Percentiles rank a stretch among this genome's conserved stretches.
phyloP scores from a whole-genome alignment of 768 basidiomycete species.

The Boletus rubroflammeus region DNA sequence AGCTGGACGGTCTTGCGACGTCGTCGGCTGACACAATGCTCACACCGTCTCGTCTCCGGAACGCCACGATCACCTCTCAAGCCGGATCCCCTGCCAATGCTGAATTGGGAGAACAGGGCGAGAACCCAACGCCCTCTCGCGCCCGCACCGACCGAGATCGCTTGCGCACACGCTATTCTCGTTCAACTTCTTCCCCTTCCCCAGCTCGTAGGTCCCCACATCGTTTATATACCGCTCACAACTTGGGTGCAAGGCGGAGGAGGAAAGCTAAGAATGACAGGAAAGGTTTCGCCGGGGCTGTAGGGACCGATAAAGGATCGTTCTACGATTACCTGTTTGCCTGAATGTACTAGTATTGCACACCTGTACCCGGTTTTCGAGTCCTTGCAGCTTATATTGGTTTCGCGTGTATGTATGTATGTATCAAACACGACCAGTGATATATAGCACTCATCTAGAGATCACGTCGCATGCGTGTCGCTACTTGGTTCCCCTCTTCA shows the following conservation, averaged over 20 bases:
- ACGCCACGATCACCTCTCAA: not conserved
- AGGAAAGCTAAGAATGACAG: conserved; percentile 17
- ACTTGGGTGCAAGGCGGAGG: conserved; percentile 7
- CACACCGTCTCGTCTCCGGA: conserved; percentile 1
- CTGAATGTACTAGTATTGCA: conserved; percentile 15
- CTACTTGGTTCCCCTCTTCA: conserved; percentile 17
- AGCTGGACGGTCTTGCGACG: conserved; percentile 16
- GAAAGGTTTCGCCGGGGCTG: conserved; percentile 14
- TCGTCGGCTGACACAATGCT: not conserved
- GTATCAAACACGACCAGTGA: not conserved
- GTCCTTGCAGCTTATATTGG: not conserved
- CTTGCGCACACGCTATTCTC: conserved; percentile 30
- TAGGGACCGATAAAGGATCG: conserved; percentile 17
- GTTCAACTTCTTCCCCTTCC: conserved; percentile 53
- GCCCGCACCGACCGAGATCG: conserved; percentile 25
- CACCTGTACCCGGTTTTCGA: not conserved
- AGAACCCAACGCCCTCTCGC: conserved; percentile 10
- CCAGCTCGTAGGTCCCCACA: conserved; percentile 40
- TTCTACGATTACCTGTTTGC: conserved; percentile 48
- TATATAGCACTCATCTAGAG: conserved; percentile 5
- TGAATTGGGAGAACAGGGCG: not conserved
- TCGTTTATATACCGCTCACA: conserved; percentile 19
- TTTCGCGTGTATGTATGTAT: not conserved
- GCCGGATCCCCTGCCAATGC: not conserved
- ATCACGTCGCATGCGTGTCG: not conserved